Evolutionary conservation across 1,139 yeast species (phyloP).

Genomic region (Pichia sp.): DNA sequence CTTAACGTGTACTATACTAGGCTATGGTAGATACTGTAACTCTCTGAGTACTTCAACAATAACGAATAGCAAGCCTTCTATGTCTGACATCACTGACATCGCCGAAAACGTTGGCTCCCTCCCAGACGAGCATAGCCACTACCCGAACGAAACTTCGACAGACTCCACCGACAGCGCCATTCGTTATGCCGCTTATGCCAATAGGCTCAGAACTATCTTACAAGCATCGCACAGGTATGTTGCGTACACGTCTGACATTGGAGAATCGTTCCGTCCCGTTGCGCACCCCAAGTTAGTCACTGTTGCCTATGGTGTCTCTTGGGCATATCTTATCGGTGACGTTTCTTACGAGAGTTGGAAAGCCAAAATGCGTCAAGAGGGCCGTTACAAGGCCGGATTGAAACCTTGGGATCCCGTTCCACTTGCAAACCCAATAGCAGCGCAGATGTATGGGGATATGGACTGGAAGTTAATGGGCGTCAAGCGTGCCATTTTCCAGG

Average conservation of each 20-base stretch:
- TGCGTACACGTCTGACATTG: slow-evolving; percentile 83
- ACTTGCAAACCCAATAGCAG: slow-evolving; percentile 36
- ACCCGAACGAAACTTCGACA: too few species aligned
- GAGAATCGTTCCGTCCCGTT: slow-evolving; percentile 84
- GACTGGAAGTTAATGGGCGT: slow-evolving; percentile 63
- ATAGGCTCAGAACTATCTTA: slow-evolving; percentile 61
- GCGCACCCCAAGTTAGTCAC: slow-evolving; percentile 63
- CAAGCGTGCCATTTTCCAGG: slow-evolving; percentile 72
- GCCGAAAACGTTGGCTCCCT: too few species aligned
- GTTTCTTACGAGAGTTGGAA: slow-evolving; percentile 73
- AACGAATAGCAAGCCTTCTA: too few species aligned
- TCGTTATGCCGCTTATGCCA: slow-evolving; percentile 81
- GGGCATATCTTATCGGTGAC: slow-evolving; percentile 76
- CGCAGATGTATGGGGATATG: slow-evolving; percentile 32
- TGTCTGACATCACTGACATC: too few species aligned
- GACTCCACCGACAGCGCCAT: slow-evolving; percentile 27
- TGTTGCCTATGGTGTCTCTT: slow-evolving; percentile 66
- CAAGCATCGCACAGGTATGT: slow-evolving; percentile 77
- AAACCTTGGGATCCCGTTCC: slow-evolving; percentile 61
- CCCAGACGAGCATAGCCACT: too few species aligned
- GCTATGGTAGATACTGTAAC: too few species aligned
- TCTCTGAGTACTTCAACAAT: too few species aligned
- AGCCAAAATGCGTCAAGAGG: slow-evolving; percentile 61
- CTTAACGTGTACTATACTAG: too few species aligned
- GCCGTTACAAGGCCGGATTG: slow-evolving; percentile 54